Base-by-base conservation (phyloP, 305 asterid genomes). In the Caryopteris hybrid region DNA sequence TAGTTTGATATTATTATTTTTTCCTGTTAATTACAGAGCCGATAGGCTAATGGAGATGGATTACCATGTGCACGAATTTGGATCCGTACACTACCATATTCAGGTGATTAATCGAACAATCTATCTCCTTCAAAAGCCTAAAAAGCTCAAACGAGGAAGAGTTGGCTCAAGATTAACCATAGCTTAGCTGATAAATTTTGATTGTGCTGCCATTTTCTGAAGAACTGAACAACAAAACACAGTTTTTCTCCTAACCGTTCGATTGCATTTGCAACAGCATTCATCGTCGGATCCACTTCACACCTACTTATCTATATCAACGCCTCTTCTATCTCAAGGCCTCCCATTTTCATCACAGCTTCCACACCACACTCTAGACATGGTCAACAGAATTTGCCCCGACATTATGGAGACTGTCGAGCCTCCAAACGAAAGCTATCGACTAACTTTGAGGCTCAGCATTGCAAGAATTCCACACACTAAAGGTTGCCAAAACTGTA, bases 11-110 rank as follows among this genome's bases (percentile, higher is more conserved):
- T 36, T 25, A 25, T 25, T 25, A n/a, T n/a, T n/a, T n/a, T 27
- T 27, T 33, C 1, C 2, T 77, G 36, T 69, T 70, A 72, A 72
- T 60, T 25, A 71, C 84, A 90, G 95, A 70, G 78, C 84, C 46
- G 81, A 85, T 45, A 77, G 61, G 61, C 82, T 87, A 2, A 9
- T 75, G 73, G 91, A 85, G 77, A 50, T 83, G 8, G 97, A 90
- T 68, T 94, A 88, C 59, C 91, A 84, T 58, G 64, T 86, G 76
- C 86, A 93, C 70, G 99, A 93, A 69, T 90, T 85, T 55, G 97
- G 97, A 13, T 83, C 89, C 5, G 82, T 88, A 38, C 84, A 85
- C 79, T 93, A 88, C 81, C 90, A 93, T 64, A 76, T 93, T 75
- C 88, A 81, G 97, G 97, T 92, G 79, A 38, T 29, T 14, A 8